A percentile compares a stretch with the other conserved stretches of the same genome.
phyloP scores from a whole-genome alignment of 2,329 filamentous ascomycete species.

The Neocucurbitaria cava region DNA sequence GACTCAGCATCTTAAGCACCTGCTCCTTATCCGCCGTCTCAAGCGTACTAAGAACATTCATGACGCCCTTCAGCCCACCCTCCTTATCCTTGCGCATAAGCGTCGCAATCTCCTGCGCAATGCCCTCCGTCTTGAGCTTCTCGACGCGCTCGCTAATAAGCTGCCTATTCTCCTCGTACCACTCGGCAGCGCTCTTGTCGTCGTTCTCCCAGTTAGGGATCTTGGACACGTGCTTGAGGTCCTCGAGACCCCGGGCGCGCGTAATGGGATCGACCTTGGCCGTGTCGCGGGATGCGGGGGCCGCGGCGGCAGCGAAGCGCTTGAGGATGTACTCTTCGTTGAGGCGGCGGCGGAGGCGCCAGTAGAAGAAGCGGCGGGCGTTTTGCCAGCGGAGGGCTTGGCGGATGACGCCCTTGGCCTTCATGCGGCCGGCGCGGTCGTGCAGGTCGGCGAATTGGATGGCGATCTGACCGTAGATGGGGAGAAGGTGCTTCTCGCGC shows the following conservation, averaged over 20 bases:
- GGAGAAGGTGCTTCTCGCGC: slow-evolving; percentile 87
- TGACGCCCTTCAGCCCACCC: slow-evolving; percentile 81
- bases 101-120: slow-evolving; percentile 73
- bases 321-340: slow-evolving; percentile 98
- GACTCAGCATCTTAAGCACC: slow-evolving; percentile 66
- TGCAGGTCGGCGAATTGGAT: slow-evolving; percentile 97
- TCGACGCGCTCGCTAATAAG: slow-evolving; percentile 84
- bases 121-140: slow-evolving; percentile 76
- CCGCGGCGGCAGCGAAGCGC: slow-evolving; percentile 69
- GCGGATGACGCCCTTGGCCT: slow-evolving; percentile 95
- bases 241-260: slow-evolving; percentile 73
- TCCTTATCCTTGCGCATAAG: slow-evolving; percentile 71
- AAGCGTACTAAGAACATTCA: slow-evolving; percentile 84
- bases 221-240: slow-evolving; percentile 82
- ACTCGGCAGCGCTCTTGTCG: slow-evolving; percentile 84
- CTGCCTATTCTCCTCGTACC: slow-evolving; percentile 96
- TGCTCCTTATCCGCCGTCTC: slow-evolving; percentile 88
- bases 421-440: slow-evolving; percentile 96
- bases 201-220: slow-evolving; percentile 78
- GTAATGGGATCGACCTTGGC: slow-evolving; percentile 51
- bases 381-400: slow-evolving; percentile 84
- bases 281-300: slow-evolving; percentile 46
- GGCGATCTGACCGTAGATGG: slow-evolving; percentile 94
- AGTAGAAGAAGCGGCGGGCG: slow-evolving; percentile 98
- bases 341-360: slow-evolving; percentile 93